These are phyloP conservation scores for Talaromyces nanjingensis DNA, from an alignment of 495 filamentous ascomycete genomes.

Conservation along the genomic window DNA sequence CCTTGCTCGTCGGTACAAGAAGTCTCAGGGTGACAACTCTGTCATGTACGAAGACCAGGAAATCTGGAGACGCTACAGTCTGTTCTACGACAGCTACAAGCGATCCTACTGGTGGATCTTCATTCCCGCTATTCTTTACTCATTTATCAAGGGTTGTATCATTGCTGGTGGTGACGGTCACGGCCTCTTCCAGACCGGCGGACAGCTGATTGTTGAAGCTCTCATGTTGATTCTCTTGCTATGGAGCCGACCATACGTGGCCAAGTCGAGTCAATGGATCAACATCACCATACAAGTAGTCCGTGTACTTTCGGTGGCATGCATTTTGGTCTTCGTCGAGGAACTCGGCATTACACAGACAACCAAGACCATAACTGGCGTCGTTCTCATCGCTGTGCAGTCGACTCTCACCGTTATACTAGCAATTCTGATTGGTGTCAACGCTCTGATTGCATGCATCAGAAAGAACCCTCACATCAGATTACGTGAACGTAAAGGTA, in stretches of 20 bases:
- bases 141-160: slow-evolving; percentile 82
- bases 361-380: slow-evolving; percentile 89
- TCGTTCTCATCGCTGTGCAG: slow-evolving; percentile 85
- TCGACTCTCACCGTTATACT: slow-evolving; percentile 74
- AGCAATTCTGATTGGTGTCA: slow-evolving; percentile 84
- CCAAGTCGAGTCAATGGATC: slow-evolving; percentile 81
- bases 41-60: slow-evolving; percentile 81
- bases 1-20: slow-evolving; percentile 67
- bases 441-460: slow-evolving; percentile 74
- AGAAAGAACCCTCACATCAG: slow-evolving; percentile 84
- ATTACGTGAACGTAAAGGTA: slow-evolving; percentile 78
- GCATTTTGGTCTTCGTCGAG: slow-evolving; percentile 90
- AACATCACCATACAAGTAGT: slow-evolving; percentile 91
- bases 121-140: slow-evolving; percentile 83
- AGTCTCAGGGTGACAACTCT: slow-evolving; percentile 62
- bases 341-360: slow-evolving; percentile 85
- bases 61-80: slow-evolving; percentile 88
- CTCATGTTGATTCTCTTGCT: slow-evolving; percentile 63
- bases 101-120: slow-evolving; percentile 96
- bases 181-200: slow-evolving; percentile 71
- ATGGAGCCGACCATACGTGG: slow-evolving; percentile 81
- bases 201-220: slow-evolving; percentile 74
- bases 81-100: slow-evolving; percentile 96
- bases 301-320: slow-evolving; percentile 83
- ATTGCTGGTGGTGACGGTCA: slow-evolving; percentile 84